A percentile compares a stretch with the other conserved stretches of the same genome.
Evolutionary conservation across 306 rosid genomes (phyloP).

Genomic region (Vigna trinervia): DNA sequence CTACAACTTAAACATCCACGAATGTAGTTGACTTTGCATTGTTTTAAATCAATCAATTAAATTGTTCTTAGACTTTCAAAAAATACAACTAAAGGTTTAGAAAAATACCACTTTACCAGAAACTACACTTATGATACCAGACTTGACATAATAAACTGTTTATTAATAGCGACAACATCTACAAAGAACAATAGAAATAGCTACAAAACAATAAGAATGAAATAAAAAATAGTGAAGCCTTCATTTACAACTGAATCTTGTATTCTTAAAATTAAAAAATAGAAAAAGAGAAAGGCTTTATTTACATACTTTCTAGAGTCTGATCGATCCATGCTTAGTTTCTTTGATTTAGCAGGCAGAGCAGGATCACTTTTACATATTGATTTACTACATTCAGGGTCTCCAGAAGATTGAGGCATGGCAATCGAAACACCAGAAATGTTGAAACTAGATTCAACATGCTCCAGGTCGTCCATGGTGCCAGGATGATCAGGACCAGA

Average conservation of each 20-base stretch:
- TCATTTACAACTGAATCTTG: conserved; percentile 24
- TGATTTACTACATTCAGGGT: conserved; percentile 73
- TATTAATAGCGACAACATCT: conserved; percentile 20
- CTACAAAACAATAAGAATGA: not conserved
- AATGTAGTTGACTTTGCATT: conserved; percentile 12
- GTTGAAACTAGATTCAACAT: conserved; percentile 79
- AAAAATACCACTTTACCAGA: conserved; percentile 26
- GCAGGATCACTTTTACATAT: conserved; percentile 65
- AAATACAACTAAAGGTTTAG: not conserved
- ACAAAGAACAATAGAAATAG: conserved; percentile 11
- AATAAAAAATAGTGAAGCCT: conserved; percentile 16
- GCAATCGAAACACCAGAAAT: conserved; percentile 72
- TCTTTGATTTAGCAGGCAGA: conserved; percentile 75
- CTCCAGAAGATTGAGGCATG: conserved; percentile 74
- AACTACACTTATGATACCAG: conserved; percentile 10
- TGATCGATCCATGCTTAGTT: conserved; percentile 69
- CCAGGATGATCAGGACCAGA: conserved; percentile 62
- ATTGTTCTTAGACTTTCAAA: conserved; percentile 9
- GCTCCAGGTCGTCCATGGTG: conserved; percentile 63
- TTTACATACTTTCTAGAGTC: conserved; percentile 79
- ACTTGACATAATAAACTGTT: not conserved
- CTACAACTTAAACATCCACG: conserved; percentile 15
- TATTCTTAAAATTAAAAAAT: conserved; percentile 3
- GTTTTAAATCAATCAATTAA: conserved; percentile 1
- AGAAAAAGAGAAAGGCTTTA: conserved; percentile 25